phyloP scores from a whole-genome alignment of 768 basidiomycete genomes.

The Suillus americanus region DNA sequence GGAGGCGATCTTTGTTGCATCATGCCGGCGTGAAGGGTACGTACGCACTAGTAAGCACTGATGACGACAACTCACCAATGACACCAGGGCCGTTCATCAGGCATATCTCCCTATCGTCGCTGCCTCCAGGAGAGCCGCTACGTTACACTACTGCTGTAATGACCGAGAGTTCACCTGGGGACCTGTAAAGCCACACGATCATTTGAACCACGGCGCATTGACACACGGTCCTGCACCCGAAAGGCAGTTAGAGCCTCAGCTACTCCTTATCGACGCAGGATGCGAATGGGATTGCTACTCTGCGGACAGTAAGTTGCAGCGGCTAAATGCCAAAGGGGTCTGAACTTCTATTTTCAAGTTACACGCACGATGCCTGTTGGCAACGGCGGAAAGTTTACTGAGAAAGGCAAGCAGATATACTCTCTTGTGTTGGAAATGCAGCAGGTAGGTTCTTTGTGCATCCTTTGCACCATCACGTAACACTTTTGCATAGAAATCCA shows the following conservation, averaged over 20 bases:
- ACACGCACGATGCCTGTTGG: constrained; percentile 91
- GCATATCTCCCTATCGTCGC: constrained; percentile 95
- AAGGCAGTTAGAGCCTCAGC: constrained; percentile 58
- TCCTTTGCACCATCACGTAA: not conserved
- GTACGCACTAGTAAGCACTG: constrained; percentile 19
- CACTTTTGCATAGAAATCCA: constrained; percentile 51
- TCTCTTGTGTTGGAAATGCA: constrained; percentile 91
- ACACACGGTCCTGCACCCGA: constrained; percentile 34
- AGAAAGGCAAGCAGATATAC: constrained; percentile 81
- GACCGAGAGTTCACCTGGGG: constrained; percentile 87
- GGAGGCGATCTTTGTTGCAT: constrained; percentile 90
- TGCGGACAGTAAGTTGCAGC: constrained; percentile 49
- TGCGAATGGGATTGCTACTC: constrained; percentile 83
- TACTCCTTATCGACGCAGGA: constrained; percentile 91
- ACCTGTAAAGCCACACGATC: constrained; percentile 57
- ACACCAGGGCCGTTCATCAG: constrained; percentile 71
- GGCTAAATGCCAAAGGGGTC: not conserved
- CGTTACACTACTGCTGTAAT: constrained; percentile 94
- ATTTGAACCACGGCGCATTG: constrained; percentile 50
- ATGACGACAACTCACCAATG: not conserved
- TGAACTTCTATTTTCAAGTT: constrained; percentile 49
- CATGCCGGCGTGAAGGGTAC: constrained; percentile 85
- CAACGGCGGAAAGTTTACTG: constrained; percentile 86
- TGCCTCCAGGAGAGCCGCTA: constrained; percentile 81
- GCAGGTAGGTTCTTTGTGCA: constrained; percentile 41